Conservation (phyloP, 2,329 filamentous ascomycete genomes). For the Parafenestella ontariensis region DNA sequence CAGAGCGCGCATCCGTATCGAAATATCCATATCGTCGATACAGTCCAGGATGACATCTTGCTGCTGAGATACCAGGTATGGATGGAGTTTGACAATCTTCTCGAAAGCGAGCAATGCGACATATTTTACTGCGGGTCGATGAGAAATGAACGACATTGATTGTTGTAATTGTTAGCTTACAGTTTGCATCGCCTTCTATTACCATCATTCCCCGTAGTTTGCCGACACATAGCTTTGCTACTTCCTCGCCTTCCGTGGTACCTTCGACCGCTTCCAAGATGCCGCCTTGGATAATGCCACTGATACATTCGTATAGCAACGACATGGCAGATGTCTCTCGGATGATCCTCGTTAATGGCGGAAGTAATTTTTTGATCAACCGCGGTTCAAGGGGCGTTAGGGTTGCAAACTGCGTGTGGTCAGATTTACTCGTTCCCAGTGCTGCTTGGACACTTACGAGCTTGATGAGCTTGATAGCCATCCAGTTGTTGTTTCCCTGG, state of each 20-base stretch:
- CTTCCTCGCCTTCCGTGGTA: slow-evolving; percentile 83
- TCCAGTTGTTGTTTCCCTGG: slow-evolving; percentile 96
- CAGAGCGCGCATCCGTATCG: slow-evolving; percentile 89
- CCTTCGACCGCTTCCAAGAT: slow-evolving; percentile 86
- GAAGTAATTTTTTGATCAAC: slow-evolving; percentile 86
- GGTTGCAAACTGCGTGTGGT: slow-evolving; percentile 77
- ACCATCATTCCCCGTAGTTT: slow-evolving; percentile 95
- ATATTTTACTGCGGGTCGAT: slow-evolving; percentile 77
- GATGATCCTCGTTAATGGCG: slow-evolving; percentile 90
- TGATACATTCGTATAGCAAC: slow-evolving; percentile 97
- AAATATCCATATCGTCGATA: slow-evolving; percentile 94
- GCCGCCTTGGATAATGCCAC: slow-evolving; percentile 95
- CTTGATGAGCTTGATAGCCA: slow-evolving; percentile 99
- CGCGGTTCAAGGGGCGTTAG: slow-evolving; percentile 91
- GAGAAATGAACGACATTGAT: slow-evolving; percentile 13
- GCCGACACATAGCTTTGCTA: slow-evolving; percentile 88
- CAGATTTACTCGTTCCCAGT: slow-evolving; percentile 5
- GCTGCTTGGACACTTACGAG: slow-evolving; percentile 64
- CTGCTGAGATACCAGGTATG: slow-evolving; percentile 86
- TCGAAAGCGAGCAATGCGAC: slow-evolving; percentile 95
- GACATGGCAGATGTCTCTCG: slow-evolving; percentile 97
- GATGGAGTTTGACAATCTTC: slow-evolving; percentile 88
- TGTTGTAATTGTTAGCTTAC: slow-evolving; percentile 60
- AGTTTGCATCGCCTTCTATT: slow-evolving; percentile 89
- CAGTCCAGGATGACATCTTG: slow-evolving; percentile 97